Conservation (phyloP, 345 rosid species). For the Laguncularia racemosa region DNA sequence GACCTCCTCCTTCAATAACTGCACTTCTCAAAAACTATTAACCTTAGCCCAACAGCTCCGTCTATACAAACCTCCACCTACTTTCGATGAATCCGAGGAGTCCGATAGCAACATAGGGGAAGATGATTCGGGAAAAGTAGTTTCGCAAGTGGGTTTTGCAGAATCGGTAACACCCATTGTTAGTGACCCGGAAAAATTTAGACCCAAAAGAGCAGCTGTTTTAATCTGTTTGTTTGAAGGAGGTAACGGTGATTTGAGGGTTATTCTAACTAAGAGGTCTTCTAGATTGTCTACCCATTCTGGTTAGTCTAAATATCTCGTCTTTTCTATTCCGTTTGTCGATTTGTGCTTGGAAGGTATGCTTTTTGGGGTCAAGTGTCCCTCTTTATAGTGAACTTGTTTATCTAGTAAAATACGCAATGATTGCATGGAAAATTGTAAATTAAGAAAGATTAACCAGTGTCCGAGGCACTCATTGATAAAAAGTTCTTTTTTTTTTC, state of each 20-base stretch:
- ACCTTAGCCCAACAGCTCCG: conserved; percentile 69
- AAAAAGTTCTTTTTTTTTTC: too few relatives aligned
- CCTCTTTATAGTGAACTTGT: too few relatives aligned
- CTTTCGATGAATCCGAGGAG: neutral
- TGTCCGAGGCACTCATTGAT: too few relatives aligned
- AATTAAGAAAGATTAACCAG: too few relatives aligned
- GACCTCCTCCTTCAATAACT: neutral
- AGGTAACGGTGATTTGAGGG: conserved; percentile 70
- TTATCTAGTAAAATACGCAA: too few relatives aligned
- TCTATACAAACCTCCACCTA: conserved; percentile 51
- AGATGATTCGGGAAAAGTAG: conserved; percentile 47
- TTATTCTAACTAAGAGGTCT: conserved; percentile 81
- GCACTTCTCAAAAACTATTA: conserved; percentile 35
- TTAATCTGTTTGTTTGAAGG: conserved; percentile 87
- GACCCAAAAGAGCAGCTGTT: conserved; percentile 86
- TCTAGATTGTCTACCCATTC: conserved; percentile 75
- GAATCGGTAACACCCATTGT: conserved; percentile 52
- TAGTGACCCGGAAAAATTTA: conserved; percentile 40
- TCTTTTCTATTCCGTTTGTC: neutral
- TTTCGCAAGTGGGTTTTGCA: conserved; percentile 76
- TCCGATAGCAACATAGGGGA: conserved; percentile 3
- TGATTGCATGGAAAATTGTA: too few relatives aligned
- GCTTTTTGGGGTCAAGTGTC: too few relatives aligned
- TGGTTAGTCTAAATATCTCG: conserved; percentile 33
- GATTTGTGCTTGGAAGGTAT: neutral